Base-by-base conservation (phyloP, 345 rosid species). In the Erysimum cheiranthoides region DNA sequence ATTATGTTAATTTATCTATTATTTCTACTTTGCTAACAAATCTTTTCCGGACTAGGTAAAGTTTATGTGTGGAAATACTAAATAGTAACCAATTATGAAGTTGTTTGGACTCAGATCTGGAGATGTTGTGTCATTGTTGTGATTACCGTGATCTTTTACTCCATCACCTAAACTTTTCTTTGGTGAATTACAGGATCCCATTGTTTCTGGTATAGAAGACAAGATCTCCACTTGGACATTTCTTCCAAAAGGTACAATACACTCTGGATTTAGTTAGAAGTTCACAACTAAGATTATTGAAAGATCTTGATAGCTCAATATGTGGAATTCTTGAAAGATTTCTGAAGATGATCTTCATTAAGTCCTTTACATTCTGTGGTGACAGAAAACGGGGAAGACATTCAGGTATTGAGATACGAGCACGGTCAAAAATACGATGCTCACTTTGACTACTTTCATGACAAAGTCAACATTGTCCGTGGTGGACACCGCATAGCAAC, bases 401-500 rank as follows among this genome's bases (percentile, higher is more conserved):
- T 92, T 17, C 98, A 94, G 82, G 93, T 94, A 18, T 68, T 92
- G 78, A 89, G 97, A 79, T 94, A 92, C 34, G 96, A 94, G 84
- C 73, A 85, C 51, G 97, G 98, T 32, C 93, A 92, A 83, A 92
- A 92, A 77, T 94, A 94, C 28, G 98, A 94, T n/a, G 89, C 98
- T 5, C 97, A 90, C 79, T 85, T 78, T 57, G 98, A 94, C 78
- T 94, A 92, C 86, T 94, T 94, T 77, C 80, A 66, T 12, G 98
- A 94, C 86, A 86, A 90, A 83, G 93, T 90, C 43, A 94, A 94
- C 66, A 90, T 92, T 69, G 91, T 82, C 16, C 91, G 96, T 34
- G 98, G 98, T 78, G 97, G 97, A 81, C 98, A 94, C 80, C 95
- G 96, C 32, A 5, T 85, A 61, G 96, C 95, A 31, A 92, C 98